Conservation (phyloP, 331 rosid species). For the Quercus tomentella region DNA sequence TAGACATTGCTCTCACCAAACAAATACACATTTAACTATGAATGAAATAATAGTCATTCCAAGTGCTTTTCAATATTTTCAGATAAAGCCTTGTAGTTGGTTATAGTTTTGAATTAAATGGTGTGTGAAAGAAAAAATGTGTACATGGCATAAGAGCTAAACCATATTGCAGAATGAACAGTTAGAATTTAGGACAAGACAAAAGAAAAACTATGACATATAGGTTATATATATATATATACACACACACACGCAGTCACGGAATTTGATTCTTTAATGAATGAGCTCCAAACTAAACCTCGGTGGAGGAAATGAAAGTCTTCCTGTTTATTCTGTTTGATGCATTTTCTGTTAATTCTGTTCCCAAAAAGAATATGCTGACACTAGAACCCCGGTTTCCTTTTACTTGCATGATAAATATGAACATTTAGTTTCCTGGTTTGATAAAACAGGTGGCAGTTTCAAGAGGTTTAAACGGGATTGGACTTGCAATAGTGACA, state of each 20-base stretch:
- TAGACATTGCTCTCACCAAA: neutral
- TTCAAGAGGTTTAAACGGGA: conserved; percentile 86
- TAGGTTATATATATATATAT: neutral
- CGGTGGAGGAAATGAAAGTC: neutral
- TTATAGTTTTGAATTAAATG: neutral
- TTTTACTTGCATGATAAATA: neutral
- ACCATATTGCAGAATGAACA: neutral
- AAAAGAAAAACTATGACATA: neutral
- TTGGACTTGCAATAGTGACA: conserved; percentile 78
- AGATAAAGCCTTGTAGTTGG: neutral
- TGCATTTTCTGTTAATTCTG: neutral
- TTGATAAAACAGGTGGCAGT: conserved; percentile 60
- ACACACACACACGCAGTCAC: no score
- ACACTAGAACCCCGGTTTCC: neutral
- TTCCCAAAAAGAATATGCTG: neutral
- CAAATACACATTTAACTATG: neutral
- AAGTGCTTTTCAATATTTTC: neutral
- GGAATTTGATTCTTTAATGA: neutral
- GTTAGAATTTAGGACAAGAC: neutral
- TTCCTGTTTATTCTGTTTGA: neutral
- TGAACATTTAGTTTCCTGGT: neutral
- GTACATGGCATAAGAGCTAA: neutral
- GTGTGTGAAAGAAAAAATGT: neutral
- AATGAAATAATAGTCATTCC: neutral
- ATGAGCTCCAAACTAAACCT: no score